Evolutionary conservation across 2,329 filamentous ascomycete genomes (phyloP).

Genomic region (Epichloe sibirici): DNA sequence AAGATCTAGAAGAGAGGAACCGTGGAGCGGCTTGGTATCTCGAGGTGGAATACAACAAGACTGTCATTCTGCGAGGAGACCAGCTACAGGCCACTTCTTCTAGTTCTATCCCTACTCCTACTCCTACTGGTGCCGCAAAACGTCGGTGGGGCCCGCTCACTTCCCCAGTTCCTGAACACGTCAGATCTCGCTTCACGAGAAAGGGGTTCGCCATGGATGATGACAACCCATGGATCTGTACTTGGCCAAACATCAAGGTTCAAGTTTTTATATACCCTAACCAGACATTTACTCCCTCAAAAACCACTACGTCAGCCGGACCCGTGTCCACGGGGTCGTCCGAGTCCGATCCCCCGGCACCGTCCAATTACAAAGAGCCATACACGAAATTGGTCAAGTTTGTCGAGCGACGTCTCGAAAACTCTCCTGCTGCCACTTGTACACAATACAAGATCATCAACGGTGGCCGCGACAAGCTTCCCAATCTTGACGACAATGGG

Average conservation of each 20-base stretch:
- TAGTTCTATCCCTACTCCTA: not conserved
- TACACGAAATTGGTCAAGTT: constrained; percentile 45
- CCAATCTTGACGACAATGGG: constrained; percentile 21
- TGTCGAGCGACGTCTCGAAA: constrained; percentile 35
- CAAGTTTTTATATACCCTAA: constrained; percentile 45
- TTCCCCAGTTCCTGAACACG: constrained; percentile 8
- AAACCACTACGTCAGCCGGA: constrained; percentile 4
- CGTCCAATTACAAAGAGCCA: constrained; percentile 14
- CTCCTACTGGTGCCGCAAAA: constrained; percentile 14
- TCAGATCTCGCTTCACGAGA: constrained; percentile 16
- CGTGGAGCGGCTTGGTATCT: constrained; percentile 46
- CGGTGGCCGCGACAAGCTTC: constrained; percentile 23
- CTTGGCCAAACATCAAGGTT: constrained; percentile 42
- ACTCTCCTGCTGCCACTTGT: constrained; percentile 27
- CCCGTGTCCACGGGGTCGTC: not conserved
- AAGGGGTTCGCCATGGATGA: constrained; percentile 24
- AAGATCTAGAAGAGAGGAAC: constrained; percentile 33
- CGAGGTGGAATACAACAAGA: constrained; percentile 41
- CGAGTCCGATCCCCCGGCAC: not conserved
- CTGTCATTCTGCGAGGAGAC: constrained; percentile 37
- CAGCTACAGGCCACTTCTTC: constrained; percentile 13
- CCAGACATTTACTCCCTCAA: constrained; percentile 32
- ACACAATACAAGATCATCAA: constrained; percentile 34
- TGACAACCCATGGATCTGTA: constrained; percentile 46
- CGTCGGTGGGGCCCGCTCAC: constrained; percentile 13